Conservation (phyloP, 1,284 basidiomycete species). For the Ceratorhiza oryzae-sativae region DNA sequence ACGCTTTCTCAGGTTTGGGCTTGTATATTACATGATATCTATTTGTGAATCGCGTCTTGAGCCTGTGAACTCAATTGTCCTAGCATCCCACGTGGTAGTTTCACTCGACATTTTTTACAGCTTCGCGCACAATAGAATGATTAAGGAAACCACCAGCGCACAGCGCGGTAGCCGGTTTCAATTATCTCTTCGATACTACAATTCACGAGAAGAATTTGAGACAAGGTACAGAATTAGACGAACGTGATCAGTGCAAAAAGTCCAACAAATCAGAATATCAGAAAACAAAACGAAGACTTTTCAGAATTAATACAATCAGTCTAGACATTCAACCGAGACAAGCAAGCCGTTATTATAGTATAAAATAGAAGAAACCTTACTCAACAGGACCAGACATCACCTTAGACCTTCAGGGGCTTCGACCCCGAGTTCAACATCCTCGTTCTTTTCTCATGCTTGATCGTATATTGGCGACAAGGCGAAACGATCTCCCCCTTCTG, state of each 20-base stretch:
- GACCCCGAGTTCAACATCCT: neutral
- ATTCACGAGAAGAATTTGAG: neutral
- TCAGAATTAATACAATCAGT: too few species aligned
- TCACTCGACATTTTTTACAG: too few species aligned
- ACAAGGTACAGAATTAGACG: neutral
- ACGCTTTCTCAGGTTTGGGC: neutral
- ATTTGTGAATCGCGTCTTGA: neutral
- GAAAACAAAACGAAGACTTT: too few species aligned
- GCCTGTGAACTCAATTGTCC: too few species aligned
- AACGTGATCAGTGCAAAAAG: too few species aligned
- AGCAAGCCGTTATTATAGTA: too few species aligned
- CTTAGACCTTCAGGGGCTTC: neutral
- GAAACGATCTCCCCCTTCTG: constrained; percentile 1
- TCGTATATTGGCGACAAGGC: neutral
- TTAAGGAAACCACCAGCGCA: neutral
- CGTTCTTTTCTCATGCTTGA: constrained; percentile 2
- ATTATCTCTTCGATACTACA: neutral
- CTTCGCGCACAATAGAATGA: too few species aligned
- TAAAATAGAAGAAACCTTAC: too few species aligned
- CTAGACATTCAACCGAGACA: too few species aligned
- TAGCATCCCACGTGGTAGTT: too few species aligned
- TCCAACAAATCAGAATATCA: too few species aligned
- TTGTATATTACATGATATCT: neutral
- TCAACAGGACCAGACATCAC: neutral
- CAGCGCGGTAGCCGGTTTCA: neutral